Conservation (phyloP, 345 rosid genomes). For the Noccaea caerulescens region DNA sequence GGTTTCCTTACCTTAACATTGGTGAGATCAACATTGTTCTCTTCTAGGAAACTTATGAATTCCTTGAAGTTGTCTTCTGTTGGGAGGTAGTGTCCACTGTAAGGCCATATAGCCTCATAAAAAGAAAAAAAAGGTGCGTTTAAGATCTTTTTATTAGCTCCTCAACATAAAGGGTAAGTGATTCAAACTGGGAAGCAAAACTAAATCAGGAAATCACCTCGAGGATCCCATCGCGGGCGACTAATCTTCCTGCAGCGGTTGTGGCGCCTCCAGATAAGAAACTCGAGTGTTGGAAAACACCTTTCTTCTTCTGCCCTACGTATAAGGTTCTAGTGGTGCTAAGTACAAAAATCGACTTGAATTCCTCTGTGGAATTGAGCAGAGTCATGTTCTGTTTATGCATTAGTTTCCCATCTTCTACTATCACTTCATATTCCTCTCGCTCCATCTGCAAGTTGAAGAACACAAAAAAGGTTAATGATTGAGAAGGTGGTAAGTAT, state of each 20-base stretch:
- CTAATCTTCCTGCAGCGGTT: conserved; percentile 68
- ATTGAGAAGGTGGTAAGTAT: background rate
- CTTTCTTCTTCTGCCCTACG: conserved; percentile 70
- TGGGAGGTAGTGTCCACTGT: conserved; percentile 76
- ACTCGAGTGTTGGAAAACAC: conserved; percentile 65
- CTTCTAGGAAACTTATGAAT: conserved; percentile 59
- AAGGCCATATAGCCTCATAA: conserved; percentile 66
- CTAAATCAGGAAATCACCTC: conserved; percentile 43
- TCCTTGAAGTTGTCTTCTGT: conserved; percentile 67
- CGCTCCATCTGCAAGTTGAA: conserved; percentile 61
- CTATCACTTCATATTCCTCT: conserved; percentile 64
- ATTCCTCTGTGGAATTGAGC: conserved; percentile 51
- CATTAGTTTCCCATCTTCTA: conserved; percentile 60
- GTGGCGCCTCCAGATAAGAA: conserved; percentile 73
- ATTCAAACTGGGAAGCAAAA: background rate
- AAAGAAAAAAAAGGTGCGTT: background rate
- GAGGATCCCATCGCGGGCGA: conserved; percentile 59
- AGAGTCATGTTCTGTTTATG: conserved; percentile 49
- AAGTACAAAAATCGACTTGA: conserved; percentile 73
- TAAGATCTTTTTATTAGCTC: background rate
- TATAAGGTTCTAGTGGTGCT: conserved; percentile 66
- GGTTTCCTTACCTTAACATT: conserved; percentile 56
- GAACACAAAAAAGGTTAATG: conserved; percentile 12
- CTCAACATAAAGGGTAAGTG: background rate
- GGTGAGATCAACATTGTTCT: conserved; percentile 60